A percentile compares a stretch with the other conserved stretches of the same genome.
phyloP scores from a whole-genome alignment of 192 early-diverging fungal genomes.

The Coemansia sp. region DNA sequence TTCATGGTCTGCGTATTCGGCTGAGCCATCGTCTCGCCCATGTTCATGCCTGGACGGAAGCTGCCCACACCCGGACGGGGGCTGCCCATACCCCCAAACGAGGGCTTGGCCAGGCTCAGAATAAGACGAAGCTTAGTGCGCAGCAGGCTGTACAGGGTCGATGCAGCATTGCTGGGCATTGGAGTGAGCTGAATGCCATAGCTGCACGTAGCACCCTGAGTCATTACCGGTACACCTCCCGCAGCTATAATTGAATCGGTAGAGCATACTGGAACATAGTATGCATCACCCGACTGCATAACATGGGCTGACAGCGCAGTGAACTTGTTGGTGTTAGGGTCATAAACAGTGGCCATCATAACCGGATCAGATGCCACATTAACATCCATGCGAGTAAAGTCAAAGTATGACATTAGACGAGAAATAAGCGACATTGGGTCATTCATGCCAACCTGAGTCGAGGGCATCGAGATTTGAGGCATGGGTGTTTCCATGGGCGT shows the following conservation, averaged over 20 bases:
- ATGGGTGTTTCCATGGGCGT: neutral
- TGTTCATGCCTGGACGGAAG: no score
- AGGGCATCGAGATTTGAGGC: no score
- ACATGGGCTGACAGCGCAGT: conserved; percentile 10
- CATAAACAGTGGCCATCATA: conserved; percentile 11
- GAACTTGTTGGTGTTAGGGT: conserved; percentile 15
- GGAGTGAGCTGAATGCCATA: conserved; percentile 27
- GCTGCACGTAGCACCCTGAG: conserved; percentile 7
- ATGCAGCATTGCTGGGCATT: conserved; percentile 17
- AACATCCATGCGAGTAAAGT: conserved; percentile 9
- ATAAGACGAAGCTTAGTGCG: conserved; percentile 11
- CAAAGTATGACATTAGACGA: conserved; percentile 27
- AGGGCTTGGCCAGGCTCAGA: conserved; percentile 1
- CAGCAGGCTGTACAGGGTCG: neutral
- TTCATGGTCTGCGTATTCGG: neutral
- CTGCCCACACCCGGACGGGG: no score
- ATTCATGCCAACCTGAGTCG: neutral
- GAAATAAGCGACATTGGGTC: conserved; percentile 9
- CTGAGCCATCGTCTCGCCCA: neutral
- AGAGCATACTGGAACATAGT: conserved; percentile 16
- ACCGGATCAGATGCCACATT: conserved; percentile 6
- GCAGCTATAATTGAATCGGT: conserved; percentile 3
- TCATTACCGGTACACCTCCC: neutral
- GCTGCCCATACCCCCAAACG: neutral
- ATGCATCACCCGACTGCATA: conserved; percentile 4